phyloP scores from a whole-genome alignment of 2,329 filamentous ascomycete species.

The Clarireedia paspali region DNA sequence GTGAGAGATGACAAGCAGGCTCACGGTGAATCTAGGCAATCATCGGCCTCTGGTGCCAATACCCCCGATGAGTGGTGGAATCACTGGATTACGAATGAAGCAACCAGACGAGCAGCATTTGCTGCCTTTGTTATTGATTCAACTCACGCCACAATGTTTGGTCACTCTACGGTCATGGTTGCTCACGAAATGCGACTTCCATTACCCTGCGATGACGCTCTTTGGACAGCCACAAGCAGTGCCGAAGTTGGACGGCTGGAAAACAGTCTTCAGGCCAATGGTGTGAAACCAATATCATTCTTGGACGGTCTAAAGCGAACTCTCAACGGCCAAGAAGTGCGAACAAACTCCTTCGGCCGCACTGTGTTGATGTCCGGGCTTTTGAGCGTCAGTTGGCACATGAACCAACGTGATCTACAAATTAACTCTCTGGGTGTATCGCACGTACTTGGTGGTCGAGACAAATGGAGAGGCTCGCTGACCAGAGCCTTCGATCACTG shows the following conservation, averaged over 20 bases:
- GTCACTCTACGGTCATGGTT: constrained; percentile 93
- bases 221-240: constrained; percentile 87
- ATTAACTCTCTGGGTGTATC: constrained; percentile 77
- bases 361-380: constrained; percentile 92
- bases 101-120: constrained; percentile 82
- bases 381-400: constrained; percentile 91
- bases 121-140: constrained; percentile 93
- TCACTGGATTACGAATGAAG: constrained; percentile 90
- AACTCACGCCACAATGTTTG: constrained; percentile 96
- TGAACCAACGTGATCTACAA: constrained; percentile 93
- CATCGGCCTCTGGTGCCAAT: constrained; percentile 55
- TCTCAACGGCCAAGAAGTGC: constrained; percentile 74
- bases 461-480: constrained; percentile 83
- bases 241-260: constrained; percentile 81
- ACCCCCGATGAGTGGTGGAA: constrained; percentile 90
- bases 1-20: constrained; percentile 40
- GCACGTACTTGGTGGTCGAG: constrained; percentile 73
- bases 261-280: constrained; percentile 69
- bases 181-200: constrained; percentile 90
- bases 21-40: constrained; percentile 48
- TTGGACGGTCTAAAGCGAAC: constrained; percentile 87
- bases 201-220: constrained; percentile 81
- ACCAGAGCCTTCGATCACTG: constrained; percentile 88
- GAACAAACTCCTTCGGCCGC: constrained; percentile 88
- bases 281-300: constrained; percentile 78